Evolutionary conservation across 768 basidiomycete species (phyloP), one percentile per base, ranked within the genome.

Genomic region (Pisolithus marmoratus): DNA sequence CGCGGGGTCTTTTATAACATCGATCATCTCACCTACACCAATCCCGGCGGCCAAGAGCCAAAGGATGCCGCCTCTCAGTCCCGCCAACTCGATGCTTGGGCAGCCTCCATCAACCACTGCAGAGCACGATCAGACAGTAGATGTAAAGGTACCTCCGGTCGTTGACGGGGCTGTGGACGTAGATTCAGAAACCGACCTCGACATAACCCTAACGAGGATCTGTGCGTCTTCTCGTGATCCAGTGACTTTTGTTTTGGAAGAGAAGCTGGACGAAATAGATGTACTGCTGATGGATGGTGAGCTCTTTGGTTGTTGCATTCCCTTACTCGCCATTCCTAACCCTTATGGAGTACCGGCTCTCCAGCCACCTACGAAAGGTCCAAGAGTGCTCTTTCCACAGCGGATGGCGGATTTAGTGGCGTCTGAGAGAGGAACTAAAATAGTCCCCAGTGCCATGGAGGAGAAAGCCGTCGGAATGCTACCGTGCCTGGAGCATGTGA

Each of bases 221-320:
- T 78, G 70, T 27, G 40, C 40, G 17, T 65, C 59, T 26, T 51
- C 56, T 4, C 54, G 59, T 36, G 64, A 66, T 46, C 61, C 64
- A 20, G 42, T 65, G 36, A 50, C 44, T 15, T 59, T 74, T 41
- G 79, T 88, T 24, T 62, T 83, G 56, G 70, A 77, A 44, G 85
- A 85, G 56, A 73, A 64, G 50, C 55, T 87, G 11, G 79, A 83
- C 52, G 79, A 80, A 23, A 74, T 72, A 46, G 71, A 73, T 8
- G 62, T 68, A 45, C 55, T 74, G 52, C 60, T 84, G 22, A 83
- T 85, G 81, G 80, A 84, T 46, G 80, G 85, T 83, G 52, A 60
- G 65, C 24, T 17, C 23, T 27, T 15, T 31, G 31, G 31, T 14
- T 31, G 4, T 12, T 31, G 31, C 12, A 11, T 31, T 31, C 11